Evolutionary conservation across 2,329 filamentous ascomycete species (phyloP).

Genomic region (Trichophyton rubrum): DNA sequence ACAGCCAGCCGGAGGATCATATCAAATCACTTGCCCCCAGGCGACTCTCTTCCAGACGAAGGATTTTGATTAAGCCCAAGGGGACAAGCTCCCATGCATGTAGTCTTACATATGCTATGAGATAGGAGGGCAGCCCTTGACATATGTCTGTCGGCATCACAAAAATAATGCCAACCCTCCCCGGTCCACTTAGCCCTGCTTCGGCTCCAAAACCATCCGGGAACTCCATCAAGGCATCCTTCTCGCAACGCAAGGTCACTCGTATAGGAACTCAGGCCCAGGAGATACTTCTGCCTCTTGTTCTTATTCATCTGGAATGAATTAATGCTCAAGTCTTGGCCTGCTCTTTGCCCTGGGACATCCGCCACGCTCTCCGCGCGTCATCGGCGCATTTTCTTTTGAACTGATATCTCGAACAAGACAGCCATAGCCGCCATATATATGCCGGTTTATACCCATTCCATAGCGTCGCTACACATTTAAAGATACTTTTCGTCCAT

Average conservation of each 20-base stretch:
- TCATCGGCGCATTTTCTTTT: neutral
- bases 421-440: neutral
- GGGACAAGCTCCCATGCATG: neutral
- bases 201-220: neutral
- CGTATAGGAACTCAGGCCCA: neutral
- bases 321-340: neutral
- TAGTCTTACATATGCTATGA: neutral
- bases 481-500: neutral
- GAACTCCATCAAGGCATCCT: neutral
- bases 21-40: neutral
- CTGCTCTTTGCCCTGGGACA: neutral
- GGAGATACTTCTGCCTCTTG: neutral
- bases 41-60: neutral
- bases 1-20: neutral
- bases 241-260: neutral
- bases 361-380: neutral
- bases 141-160: neutral
- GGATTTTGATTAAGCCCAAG: neutral
- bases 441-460: neutral
- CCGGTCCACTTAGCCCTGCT: neutral
- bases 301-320: too few relatives aligned
- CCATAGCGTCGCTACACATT: neutral
- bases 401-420: neutral
- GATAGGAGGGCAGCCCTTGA: neutral
- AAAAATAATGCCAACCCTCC: neutral